A percentile compares a stretch with the other conserved stretches of the same genome.
phyloP scores from a whole-genome alignment of 2,329 filamentous ascomycete genomes.

The Talaromyces atroroseus region DNA sequence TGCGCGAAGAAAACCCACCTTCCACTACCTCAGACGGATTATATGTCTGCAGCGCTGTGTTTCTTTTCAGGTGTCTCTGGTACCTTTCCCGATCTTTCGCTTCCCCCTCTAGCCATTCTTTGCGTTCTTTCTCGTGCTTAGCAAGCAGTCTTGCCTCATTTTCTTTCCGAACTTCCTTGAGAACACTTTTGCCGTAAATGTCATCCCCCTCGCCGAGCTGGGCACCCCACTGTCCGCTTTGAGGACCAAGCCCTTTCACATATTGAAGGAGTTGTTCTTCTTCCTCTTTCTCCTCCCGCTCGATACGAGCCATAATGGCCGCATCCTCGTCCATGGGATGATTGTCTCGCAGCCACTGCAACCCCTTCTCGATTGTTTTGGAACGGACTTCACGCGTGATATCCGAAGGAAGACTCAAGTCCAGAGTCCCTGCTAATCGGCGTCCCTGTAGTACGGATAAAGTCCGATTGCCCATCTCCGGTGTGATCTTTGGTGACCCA shows the following conservation, averaged over 20 bases:
- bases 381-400: constrained; percentile 29
- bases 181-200: constrained; percentile 38
- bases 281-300: constrained; percentile 33
- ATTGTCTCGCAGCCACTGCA: constrained; percentile 39
- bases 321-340: constrained; percentile 45
- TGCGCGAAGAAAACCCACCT: constrained; percentile 20
- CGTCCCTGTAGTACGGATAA: constrained; percentile 39
- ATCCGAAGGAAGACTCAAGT: constrained; percentile 38
- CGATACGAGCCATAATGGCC: constrained; percentile 42
- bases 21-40: constrained; percentile 31
- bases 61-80: constrained; percentile 27
- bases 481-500: constrained; percentile 24
- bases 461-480: constrained; percentile 32
- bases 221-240: constrained; percentile 40
- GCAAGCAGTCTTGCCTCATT: constrained; percentile 37
- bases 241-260: constrained; percentile 38
- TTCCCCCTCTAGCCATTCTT: constrained; percentile 50
- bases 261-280: constrained; percentile 32
- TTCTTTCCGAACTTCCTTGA: constrained; percentile 34
- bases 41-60: constrained; percentile 33
- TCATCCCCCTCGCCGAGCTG: constrained; percentile 37
- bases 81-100: constrained; percentile 34
- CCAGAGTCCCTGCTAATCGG: constrained; percentile 41
- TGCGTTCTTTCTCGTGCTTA: constrained; percentile 46
- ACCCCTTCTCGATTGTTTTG: constrained; percentile 29